Conservation (phyloP, 306 rosid species). For the Pachyrhizus erosus region DNA sequence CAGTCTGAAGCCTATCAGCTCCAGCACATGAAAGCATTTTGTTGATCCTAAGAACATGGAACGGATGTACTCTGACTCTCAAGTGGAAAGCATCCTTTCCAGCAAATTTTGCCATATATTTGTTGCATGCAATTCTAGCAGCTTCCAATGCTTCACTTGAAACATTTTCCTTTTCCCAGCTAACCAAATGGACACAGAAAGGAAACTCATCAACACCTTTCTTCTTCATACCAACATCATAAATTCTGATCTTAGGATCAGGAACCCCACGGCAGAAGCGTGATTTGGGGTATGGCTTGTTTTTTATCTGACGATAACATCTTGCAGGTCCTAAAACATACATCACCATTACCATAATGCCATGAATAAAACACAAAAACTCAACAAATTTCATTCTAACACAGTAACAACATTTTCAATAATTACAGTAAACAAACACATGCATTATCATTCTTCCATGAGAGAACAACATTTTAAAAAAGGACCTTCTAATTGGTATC, state of each 20-base stretch:
- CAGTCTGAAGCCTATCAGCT: constrained; percentile 91
- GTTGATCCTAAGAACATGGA: constrained; percentile 90
- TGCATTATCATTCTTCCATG: neutral
- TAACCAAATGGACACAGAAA: constrained; percentile 86
- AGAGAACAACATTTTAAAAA: neutral
- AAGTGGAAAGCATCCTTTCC: constrained; percentile 89
- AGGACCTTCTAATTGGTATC: neutral
- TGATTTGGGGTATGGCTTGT: constrained; percentile 89
- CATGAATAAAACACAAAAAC: neutral
- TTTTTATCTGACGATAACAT: constrained; percentile 82
- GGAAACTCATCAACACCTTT: constrained; percentile 95
- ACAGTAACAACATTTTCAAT: neutral
- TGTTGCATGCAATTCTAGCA: constrained; percentile 87
- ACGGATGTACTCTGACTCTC: constrained; percentile 91
- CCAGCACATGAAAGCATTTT: constrained; percentile 80
- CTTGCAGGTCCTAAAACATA: constrained; percentile 76
- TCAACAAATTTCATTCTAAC: neutral
- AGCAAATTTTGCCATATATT: constrained; percentile 84
- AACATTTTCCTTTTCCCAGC: constrained; percentile 93
- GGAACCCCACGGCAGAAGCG: constrained; percentile 94
- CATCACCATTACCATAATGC: constrained; percentile 14
- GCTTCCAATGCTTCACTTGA: constrained; percentile 91
- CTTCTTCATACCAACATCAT: constrained; percentile 94
- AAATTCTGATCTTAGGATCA: constrained; percentile 89
- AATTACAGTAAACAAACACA: neutral